A percentile compares a stretch with the other conserved stretches of the same genome.
phyloP scores from a whole-genome alignment of 192 early-diverging fungal species.

The Backusella macrospora region DNA sequence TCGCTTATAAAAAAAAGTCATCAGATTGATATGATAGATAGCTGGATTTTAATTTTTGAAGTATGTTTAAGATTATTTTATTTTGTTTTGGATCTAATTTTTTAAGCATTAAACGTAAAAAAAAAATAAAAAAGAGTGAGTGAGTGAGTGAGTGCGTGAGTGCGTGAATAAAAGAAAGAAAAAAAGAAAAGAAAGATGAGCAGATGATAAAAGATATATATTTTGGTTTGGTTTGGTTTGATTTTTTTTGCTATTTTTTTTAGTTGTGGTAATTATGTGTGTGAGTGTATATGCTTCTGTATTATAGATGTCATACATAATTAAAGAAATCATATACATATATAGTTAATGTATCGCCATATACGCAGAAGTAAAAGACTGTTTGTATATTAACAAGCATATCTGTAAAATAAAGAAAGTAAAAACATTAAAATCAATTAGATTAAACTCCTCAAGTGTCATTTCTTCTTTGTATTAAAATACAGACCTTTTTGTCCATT shows the following conservation, averaged over 20 bases:
- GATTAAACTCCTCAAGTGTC: background rate
- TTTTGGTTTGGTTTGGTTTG: no score
- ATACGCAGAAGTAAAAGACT: background rate
- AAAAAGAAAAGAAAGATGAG: no score
- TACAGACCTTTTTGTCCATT: constrained; percentile 91
- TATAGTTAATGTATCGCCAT: background rate
- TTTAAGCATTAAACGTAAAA: background rate
- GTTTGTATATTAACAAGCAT: constrained; percentile 18
- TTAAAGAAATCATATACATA: background rate
- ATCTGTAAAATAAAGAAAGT: constrained; percentile 8
- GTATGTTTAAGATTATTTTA: background rate
- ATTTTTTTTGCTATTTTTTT: no score
- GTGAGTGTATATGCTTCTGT: background rate
- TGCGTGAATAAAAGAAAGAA: no score
- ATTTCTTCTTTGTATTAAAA: constrained; percentile 1
- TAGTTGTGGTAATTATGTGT: background rate
- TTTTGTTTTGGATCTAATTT: background rate
- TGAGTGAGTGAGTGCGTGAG: no score
- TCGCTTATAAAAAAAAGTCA: constrained; percentile 7
- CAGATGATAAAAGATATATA: no score
- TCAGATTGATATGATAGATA: constrained; percentile 11
- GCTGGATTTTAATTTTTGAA: background rate
- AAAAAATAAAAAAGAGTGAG: background rate
- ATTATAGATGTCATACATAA: background rate
- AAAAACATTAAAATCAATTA: constrained; percentile 14